A percentile compares a stretch with the other conserved stretches of the same genome.
Conservation (phyloP, 129 eudicot genomes). For the Helianthus annuus region DNA sequence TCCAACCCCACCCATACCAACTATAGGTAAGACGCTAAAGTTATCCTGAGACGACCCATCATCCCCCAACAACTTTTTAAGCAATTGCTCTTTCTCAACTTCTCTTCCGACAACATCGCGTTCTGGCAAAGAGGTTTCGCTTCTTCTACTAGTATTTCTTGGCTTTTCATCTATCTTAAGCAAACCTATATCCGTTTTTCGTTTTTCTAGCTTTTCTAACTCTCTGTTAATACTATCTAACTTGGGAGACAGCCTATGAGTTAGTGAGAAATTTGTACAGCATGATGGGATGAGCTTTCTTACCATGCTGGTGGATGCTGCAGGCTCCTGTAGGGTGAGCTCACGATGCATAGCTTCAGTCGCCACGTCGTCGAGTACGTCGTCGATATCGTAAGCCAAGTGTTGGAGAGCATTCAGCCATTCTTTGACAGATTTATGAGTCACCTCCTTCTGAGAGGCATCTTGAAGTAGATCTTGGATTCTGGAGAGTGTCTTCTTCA, state of each 20-base stretch:
- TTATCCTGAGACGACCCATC: too few species aligned
- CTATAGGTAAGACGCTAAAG: too few species aligned
- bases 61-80: too few species aligned
- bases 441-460: slow-evolving; percentile 45
- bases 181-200: slow-evolving; percentile 26
- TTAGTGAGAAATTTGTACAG: not conserved
- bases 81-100: too few species aligned
- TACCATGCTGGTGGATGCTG: not conserved
- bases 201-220: slow-evolving; percentile 21
- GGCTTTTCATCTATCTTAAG: not conserved
- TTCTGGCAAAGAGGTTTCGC: too few species aligned
- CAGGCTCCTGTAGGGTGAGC: not conserved
- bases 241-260: slow-evolving; percentile 24
- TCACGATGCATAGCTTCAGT: not conserved
- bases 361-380: not conserved
- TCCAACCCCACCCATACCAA: too few species aligned
- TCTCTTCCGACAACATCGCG: too few species aligned
- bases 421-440: not conserved
- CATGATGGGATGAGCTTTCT: slow-evolving; percentile 3
- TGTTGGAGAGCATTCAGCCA: not conserved
- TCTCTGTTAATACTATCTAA: slow-evolving; percentile 10
- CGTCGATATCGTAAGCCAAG: not conserved
- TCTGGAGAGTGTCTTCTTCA: slow-evolving; percentile 5
- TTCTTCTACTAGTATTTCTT: too few species aligned
- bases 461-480: slow-evolving; percentile 42